A percentile compares a stretch with the other conserved stretches of the same genome.
phyloP scores from a whole-genome alignment of 1,284 basidiomycete species.

The Erythrobasidium hasegawianum region DNA sequence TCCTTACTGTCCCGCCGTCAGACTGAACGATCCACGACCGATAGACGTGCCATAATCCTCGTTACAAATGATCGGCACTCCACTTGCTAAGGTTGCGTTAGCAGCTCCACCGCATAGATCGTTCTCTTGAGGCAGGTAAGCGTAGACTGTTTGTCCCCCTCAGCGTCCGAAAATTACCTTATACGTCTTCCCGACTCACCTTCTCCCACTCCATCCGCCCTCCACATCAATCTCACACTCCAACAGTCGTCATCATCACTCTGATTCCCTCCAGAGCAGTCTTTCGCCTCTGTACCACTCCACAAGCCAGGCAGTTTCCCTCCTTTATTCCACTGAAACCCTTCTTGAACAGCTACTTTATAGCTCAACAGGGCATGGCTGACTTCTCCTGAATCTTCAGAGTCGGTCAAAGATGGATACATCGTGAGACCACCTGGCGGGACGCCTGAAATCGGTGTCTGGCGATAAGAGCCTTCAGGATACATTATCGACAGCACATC shows the following conservation, averaged over 20 bases:
- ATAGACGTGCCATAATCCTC: conserved; percentile 22
- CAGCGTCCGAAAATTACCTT: background rate
- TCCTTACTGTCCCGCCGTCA: background rate
- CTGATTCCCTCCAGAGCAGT: conserved; percentile 32
- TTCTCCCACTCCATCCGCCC: conserved; percentile 36
- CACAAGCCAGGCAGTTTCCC: conserved; percentile 37
- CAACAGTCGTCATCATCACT: conserved; percentile 30
- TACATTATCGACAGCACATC: conserved; percentile 9
- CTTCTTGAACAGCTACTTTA: conserved; percentile 35
- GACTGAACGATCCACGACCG: conserved; percentile 18
- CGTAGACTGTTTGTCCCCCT: conserved; percentile 30
- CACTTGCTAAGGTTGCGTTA: background rate
- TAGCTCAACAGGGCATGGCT: conserved; percentile 9
- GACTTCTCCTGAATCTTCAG: background rate
- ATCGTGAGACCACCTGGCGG: conserved; percentile 15
- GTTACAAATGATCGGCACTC: background rate
- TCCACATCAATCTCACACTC: conserved; percentile 14
- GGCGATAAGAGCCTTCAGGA: conserved; percentile 19
- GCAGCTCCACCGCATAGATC: conserved; percentile 7
- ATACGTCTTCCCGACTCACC: conserved; percentile 8
- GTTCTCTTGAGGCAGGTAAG: conserved; percentile 32
- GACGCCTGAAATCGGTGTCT: background rate
- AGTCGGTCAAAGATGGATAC: conserved; percentile 11
- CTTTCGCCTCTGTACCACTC: conserved; percentile 18
- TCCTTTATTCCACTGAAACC: conserved; percentile 38